phyloP scores from a whole-genome alignment of 1,284 basidiomycete species.

The Athelia sp. region DNA sequence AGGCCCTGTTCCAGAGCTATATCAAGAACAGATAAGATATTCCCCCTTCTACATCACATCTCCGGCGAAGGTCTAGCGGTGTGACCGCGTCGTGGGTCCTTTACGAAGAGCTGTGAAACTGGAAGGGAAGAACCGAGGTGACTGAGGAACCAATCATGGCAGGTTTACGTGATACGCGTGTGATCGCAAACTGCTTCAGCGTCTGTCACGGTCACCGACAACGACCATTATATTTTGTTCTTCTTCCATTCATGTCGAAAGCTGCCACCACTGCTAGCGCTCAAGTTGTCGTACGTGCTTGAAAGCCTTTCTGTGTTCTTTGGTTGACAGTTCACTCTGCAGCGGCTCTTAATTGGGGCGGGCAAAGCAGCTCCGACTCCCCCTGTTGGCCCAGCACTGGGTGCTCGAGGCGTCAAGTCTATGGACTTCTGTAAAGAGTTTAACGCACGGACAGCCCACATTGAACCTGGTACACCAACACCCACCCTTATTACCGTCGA shows the following conservation, averaged over 20 bases:
- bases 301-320: conserved; percentile 1
- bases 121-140: too few relatives aligned
- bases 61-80: too few relatives aligned
- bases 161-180: too few relatives aligned
- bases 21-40: too few relatives aligned
- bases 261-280: conserved; percentile 45
- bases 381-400: conserved; percentile 94
- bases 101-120: too few relatives aligned
- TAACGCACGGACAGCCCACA: conserved; percentile 86
- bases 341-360: conserved; percentile 86
- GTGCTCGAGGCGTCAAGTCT: conserved; percentile 97
- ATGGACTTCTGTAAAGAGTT: conserved; percentile 99
- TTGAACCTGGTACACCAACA: conserved; percentile 83
- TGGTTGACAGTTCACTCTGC: conserved; percentile 4
- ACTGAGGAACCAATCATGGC: too few relatives aligned
- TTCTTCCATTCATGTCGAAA: conserved; percentile 47
- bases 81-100: too few relatives aligned
- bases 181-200: not conserved
- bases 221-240: conserved; percentile 7
- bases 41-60: too few relatives aligned
- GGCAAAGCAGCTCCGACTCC: conserved; percentile 96
- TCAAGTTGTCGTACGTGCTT: conserved; percentile 56
- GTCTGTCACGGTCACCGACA: conserved; percentile 1
- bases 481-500: conserved; percentile 91
- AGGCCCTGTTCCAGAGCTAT: too few relatives aligned